Evolutionary conservation across 495 filamentous ascomycete species (phyloP).

Genomic region (Neurospora africana): DNA sequence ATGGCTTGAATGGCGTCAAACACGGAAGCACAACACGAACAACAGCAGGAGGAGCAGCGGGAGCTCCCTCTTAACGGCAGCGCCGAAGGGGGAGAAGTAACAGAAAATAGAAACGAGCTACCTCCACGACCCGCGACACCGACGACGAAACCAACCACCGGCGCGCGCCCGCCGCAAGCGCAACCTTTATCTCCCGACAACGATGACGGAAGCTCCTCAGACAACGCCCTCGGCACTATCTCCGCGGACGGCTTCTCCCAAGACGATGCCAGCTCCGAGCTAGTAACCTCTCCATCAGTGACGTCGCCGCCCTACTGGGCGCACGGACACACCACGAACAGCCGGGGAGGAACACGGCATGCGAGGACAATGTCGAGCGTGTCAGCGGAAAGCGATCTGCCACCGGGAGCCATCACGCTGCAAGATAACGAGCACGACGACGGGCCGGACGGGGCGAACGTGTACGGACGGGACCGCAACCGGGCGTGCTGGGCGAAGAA

Average conservation of each 20-base stretch:
- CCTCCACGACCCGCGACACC: not conserved
- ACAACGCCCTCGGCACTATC: slow-evolving; percentile 1
- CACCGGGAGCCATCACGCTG: slow-evolving; percentile 38
- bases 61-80: not conserved
- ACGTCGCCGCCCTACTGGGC: slow-evolving; percentile 28
- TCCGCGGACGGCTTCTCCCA: not conserved
- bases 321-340: not conserved
- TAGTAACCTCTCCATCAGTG: slow-evolving; percentile 12
- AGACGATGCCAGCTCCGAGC: slow-evolving; percentile 3
- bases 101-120: not conserved
- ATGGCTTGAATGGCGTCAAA: slow-evolving; percentile 26
- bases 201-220: not conserved
- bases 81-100: not conserved
- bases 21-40: slow-evolving; percentile 3
- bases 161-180: not conserved
- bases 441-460: slow-evolving; percentile 19
- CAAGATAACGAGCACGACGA: slow-evolving; percentile 41
- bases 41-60: not conserved
- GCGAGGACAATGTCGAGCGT: slow-evolving; percentile 24
- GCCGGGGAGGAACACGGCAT: not conserved
- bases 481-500: slow-evolving; percentile 47
- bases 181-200: not conserved
- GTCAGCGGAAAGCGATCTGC: slow-evolving; percentile 35
- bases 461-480: slow-evolving; percentile 31
- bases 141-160: not conserved